Conservation (phyloP, 495 filamentous ascomycete species). For the Sporormia fimetaria region DNA sequence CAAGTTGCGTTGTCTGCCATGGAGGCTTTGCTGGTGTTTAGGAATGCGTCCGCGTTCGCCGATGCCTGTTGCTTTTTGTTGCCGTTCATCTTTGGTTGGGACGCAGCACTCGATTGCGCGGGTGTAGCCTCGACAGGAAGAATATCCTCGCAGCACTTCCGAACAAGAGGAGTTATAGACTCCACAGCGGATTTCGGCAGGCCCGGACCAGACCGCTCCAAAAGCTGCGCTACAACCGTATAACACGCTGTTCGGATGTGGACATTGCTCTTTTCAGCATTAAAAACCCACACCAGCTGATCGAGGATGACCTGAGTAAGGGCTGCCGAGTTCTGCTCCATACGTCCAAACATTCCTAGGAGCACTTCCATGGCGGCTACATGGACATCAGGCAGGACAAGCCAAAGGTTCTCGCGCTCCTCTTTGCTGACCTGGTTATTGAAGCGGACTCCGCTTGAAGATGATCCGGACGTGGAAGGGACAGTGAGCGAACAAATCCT, state of each 20-base stretch:
- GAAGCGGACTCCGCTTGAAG: constrained; percentile 34
- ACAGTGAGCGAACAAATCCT: constrained; percentile 57
- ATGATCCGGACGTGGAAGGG: constrained; percentile 33
- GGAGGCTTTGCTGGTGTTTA: constrained; percentile 28
- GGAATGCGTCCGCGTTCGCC: constrained; percentile 46
- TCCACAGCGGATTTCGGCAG: constrained; percentile 51
- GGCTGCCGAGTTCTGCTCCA: constrained; percentile 43
- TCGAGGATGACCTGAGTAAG: constrained; percentile 51
- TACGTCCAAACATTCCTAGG: constrained; percentile 39
- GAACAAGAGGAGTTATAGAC: constrained; percentile 46
- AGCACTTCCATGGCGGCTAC: constrained; percentile 51
- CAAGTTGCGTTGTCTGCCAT: constrained; percentile 22
- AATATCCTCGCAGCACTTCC: constrained; percentile 53
- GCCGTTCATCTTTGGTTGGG: constrained; percentile 29
- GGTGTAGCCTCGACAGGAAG: constrained; percentile 11
- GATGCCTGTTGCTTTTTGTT: constrained; percentile 18
- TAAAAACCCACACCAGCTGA: constrained; percentile 57
- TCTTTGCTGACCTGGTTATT: constrained; percentile 62
- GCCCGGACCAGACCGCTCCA: constrained; percentile 50
- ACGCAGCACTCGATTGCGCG: not conserved
- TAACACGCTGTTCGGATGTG: constrained; percentile 53
- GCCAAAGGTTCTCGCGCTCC: constrained; percentile 65
- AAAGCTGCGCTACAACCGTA: constrained; percentile 41
- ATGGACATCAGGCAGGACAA: constrained; percentile 62
- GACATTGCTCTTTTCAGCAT: constrained; percentile 37